A percentile compares a stretch with the other conserved stretches of the same genome.
These are phyloP conservation scores for Bifiguratus adelaidae DNA, from an alignment of 192 early-diverging fungal species.

Conservation along the genomic window DNA sequence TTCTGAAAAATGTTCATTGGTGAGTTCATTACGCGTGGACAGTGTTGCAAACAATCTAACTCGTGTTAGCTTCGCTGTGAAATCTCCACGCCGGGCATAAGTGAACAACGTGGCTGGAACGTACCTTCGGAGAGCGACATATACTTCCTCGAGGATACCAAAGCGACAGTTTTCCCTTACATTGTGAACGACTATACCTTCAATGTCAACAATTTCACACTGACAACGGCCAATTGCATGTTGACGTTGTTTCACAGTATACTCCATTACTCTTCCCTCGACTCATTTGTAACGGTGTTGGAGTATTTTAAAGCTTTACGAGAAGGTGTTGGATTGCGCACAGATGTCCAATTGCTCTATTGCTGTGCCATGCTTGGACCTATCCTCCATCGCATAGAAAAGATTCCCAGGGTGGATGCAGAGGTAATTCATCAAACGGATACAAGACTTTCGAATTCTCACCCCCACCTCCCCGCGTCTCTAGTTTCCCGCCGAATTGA, in stretches of 20 bases:
- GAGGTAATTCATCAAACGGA: no score
- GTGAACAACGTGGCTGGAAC: no score
- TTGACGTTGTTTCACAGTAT: conserved; percentile 64
- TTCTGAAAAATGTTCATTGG: conserved; percentile 28
- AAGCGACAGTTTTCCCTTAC: conserved; percentile 35
- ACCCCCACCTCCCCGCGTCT: no score
- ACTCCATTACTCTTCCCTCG: conserved; percentile 62
- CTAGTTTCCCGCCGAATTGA: conserved; percentile 30
- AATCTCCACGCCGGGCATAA: no score
- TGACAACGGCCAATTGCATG: conserved; percentile 61
- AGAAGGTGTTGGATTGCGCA: conserved; percentile 27
- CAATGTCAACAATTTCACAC: conserved; percentile 48
- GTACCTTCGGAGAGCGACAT: no score
- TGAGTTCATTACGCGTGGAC: conserved; percentile 7
- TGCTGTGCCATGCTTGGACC: conserved; percentile 63
- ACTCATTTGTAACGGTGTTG: conserved; percentile 39
- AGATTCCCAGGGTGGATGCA: conserved; percentile 29
- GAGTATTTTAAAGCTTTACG: conserved; percentile 27
- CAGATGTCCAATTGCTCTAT: conserved; percentile 65
- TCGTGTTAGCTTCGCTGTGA: no score
- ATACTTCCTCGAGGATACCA: no score
- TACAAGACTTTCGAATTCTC: no score
- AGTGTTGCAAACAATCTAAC: not conserved
- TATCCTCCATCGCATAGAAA: conserved; percentile 57
- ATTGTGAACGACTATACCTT: conserved; percentile 48